Conservation (phyloP, 139 green algal species). For the Chlamydomonas asymmetrica region DNA sequence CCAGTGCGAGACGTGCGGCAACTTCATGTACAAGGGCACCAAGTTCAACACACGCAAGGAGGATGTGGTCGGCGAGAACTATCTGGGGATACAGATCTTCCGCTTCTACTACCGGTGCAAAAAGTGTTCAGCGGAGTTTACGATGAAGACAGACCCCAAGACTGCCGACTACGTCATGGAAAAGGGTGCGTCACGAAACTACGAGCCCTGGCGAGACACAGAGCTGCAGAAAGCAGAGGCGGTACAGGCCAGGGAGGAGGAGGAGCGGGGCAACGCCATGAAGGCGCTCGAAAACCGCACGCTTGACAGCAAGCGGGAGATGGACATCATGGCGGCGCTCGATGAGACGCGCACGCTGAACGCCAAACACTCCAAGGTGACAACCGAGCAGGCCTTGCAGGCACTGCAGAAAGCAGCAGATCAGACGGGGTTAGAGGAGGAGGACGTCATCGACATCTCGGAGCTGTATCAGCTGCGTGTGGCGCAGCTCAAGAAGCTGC, state of each 20-base stretch:
- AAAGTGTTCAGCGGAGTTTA: slow-evolving; percentile 90
- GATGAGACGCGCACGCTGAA: slow-evolving; percentile 91
- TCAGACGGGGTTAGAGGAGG: slow-evolving; percentile 49
- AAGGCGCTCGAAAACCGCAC: slow-evolving; percentile 95
- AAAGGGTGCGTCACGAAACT: slow-evolving; percentile 90
- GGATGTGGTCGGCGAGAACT: slow-evolving; percentile 88
- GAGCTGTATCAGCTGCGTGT: slow-evolving; percentile 68
- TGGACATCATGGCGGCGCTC: slow-evolving; percentile 94
- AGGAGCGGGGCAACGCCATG: slow-evolving; percentile 96
- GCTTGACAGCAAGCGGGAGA: slow-evolving; percentile 90
- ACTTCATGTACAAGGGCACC: slow-evolving; percentile 98
- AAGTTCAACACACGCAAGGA: slow-evolving; percentile 99
- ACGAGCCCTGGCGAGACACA: slow-evolving; percentile 91
- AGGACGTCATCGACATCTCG: slow-evolving; percentile 69
- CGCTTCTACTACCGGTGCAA: slow-evolving; percentile 97
- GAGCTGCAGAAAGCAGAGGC: slow-evolving; percentile 47
- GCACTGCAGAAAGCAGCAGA: slow-evolving; percentile 58
- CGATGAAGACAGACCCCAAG: slow-evolving; percentile 97
- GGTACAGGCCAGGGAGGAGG: slow-evolving; percentile 67
- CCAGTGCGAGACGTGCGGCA: slow-evolving; percentile 93
- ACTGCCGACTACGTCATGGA: slow-evolving; percentile 94
- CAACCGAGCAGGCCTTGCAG: slow-evolving; percentile 60
- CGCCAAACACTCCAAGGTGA: slow-evolving; percentile 49
- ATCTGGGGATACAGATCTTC: slow-evolving; percentile 93
- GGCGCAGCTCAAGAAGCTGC: slow-evolving; percentile 38